Evolutionary conservation across 1,284 basidiomycete genomes (phyloP).

Genomic region (Rhodotorula sp.): DNA sequence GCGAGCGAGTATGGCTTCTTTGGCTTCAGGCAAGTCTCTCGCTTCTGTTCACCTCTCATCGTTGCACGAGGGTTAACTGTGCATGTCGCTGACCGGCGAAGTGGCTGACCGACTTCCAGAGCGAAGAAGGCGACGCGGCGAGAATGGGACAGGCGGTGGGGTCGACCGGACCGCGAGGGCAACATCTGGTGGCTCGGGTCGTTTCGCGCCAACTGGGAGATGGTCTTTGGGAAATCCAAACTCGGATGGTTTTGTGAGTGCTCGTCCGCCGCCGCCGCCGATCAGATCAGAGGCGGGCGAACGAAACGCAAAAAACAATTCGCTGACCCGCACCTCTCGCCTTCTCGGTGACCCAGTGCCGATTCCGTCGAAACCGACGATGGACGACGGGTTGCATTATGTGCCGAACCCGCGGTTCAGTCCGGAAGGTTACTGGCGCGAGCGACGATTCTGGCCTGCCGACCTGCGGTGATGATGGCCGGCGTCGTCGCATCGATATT

Average conservation of each 20-base stretch:
- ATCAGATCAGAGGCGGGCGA: too few species aligned
- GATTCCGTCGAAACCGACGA: constrained; percentile 56
- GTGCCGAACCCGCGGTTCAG: constrained; percentile 72
- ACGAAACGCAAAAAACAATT: not conserved
- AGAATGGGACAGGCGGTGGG: constrained; percentile 76
- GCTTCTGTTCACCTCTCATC: too few species aligned
- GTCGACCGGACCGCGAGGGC: constrained; percentile 66
- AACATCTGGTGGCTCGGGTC: constrained; percentile 82
- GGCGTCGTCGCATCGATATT: not conserved
- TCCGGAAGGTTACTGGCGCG: constrained; percentile 63
- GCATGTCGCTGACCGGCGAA: too few species aligned
- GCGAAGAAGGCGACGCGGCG: constrained; percentile 48
- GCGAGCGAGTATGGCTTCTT: constrained; percentile 43
- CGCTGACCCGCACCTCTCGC: constrained; percentile 49
- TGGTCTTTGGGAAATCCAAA: constrained; percentile 66
- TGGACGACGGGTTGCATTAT: constrained; percentile 64
- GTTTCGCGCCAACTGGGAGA: constrained; percentile 63
- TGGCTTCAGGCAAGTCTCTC: constrained; percentile 20
- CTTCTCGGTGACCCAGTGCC: constrained; percentile 62
- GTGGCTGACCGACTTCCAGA: constrained; percentile 3
- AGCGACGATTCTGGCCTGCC: constrained; percentile 67
- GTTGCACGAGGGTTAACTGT: rapidly evolving
- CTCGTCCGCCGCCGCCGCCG: too few species aligned
- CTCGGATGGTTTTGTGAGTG: constrained; percentile 62
- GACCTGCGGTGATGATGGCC: constrained; percentile 51